Percentiles rank a stretch among this genome's conserved stretches.
phyloP scores from a whole-genome alignment of 1,284 basidiomycete species.

The Phylloporus sp. region DNA sequence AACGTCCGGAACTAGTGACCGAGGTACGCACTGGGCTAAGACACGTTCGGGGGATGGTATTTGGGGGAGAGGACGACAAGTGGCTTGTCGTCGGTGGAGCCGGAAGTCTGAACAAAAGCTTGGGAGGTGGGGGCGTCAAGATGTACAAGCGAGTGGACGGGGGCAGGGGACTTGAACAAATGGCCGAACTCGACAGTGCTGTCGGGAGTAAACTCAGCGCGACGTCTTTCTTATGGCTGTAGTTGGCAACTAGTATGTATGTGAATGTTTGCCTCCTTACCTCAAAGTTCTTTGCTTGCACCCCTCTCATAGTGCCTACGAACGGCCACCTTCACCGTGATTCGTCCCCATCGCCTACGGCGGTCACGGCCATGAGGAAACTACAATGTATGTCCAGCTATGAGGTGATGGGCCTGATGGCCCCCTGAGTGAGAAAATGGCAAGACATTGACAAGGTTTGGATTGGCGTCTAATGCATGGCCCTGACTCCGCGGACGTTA shows the following conservation, averaged over 20 bases:
- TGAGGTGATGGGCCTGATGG: too few relatives aligned
- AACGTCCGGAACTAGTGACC: constrained; percentile 44
- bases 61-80: constrained; percentile 52
- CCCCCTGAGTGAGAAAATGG: too few relatives aligned
- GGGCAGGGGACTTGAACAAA: constrained; percentile 47
- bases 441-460: too few relatives aligned
- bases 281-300: too few relatives aligned
- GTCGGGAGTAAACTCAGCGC: constrained; percentile 33
- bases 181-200: constrained; percentile 44
- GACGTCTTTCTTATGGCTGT: constrained; percentile 55
- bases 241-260: background rate
- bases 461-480: too few relatives aligned
- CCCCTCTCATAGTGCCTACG: too few relatives aligned
- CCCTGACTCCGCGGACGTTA: too few relatives aligned
- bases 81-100: constrained; percentile 55
- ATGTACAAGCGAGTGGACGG: constrained; percentile 54
- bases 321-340: too few relatives aligned
- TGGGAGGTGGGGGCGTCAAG: constrained; percentile 54
- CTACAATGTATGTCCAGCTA: too few relatives aligned
- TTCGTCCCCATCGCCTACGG: too few relatives aligned
- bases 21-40: constrained; percentile 56
- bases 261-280: too few relatives aligned
- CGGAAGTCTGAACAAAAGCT: constrained; percentile 10
- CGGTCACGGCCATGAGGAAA: too few relatives aligned
- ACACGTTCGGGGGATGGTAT: constrained; percentile 55